Base-by-base conservation (phyloP, 768 basidiomycete genomes). In the Leccinum truebloodii region DNA sequence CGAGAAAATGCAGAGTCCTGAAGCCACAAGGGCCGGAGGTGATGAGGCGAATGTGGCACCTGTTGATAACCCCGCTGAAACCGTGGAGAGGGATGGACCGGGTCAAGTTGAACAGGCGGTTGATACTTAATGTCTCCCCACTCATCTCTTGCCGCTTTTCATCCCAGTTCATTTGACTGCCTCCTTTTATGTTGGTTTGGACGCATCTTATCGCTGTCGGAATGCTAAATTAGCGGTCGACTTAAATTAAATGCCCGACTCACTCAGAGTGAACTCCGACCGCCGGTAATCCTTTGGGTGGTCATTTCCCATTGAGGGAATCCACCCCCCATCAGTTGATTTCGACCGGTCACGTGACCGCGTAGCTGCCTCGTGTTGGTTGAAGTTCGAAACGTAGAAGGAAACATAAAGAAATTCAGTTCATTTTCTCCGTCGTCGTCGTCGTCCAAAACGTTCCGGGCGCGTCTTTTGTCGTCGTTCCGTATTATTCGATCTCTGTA, bases 1-100 rank as follows among this genome's bases (percentile, higher is more conserved):
- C 41, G 81, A 81, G 58, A 83, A 78, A 63, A 71, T 87, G 54
- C 51, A 74, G 63, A 63, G 62, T 24, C 44, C 24, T 3, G 59
- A 44, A 49, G 34, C 46, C 24, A 6, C 59, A 22, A 35, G 12
- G 24, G 32, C n/a, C 22, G 57, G 53, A 16, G 26, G 44, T 22
- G 56, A 46, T 26, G 20, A 22, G 54, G 62, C 22, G 6, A 18
- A 37, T 14, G 39, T 35, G 1, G 58, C 59, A 22, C 28, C 59
- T 32, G 46, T 62, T 1, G 56, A 52, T 14, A 53, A 65, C 6
- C 55, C 64, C n/a, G 39, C 63, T 12, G 57, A 57, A 9, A 24
- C 55, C 48, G 59, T 49, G 6, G 65, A 57, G 51, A 61, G 62
- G 57, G 46, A 65, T 12, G 68, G 66, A n/a, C 52, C 71, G n/a